These are phyloP conservation scores for Coemansia sp. DNA, from an alignment of 192 early-diverging fungal species.

Conservation along the genomic window DNA sequence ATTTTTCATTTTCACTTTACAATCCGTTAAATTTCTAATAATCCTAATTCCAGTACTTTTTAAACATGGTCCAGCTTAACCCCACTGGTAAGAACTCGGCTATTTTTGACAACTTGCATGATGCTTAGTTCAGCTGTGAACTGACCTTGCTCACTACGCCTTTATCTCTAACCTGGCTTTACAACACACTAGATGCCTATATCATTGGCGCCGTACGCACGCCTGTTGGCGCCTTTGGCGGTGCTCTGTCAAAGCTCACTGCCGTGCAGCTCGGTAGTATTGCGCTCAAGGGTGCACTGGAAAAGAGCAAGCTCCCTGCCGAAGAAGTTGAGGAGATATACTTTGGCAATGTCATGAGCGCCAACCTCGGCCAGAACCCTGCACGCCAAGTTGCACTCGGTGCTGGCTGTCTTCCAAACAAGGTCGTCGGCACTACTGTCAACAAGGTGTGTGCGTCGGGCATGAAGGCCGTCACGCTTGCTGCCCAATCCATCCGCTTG, in stretches of 20 bases:
- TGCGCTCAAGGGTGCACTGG: constrained; percentile 76
- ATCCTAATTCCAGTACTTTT: background rate
- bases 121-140: background rate
- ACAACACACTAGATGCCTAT: constrained; percentile 67
- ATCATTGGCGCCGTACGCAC: constrained; percentile 91
- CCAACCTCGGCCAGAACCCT: constrained; percentile 83
- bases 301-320: constrained; percentile 61
- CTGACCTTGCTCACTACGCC: background rate
- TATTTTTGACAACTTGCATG: background rate
- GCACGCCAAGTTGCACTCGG: constrained; percentile 79
- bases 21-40: background rate
- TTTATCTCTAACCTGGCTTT: background rate
- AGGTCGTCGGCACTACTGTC: constrained; percentile 72
- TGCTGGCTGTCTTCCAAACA: constrained; percentile 64
- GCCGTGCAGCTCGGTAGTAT: constrained; percentile 84
- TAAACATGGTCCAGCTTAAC: constrained; percentile 28
- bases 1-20: background rate
- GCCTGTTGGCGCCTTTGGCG: constrained; percentile 89
- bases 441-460: constrained; percentile 86
- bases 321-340: constrained; percentile 72
- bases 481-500: constrained; percentile 72
- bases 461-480: constrained; percentile 78
- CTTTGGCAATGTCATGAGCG: constrained; percentile 79
- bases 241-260: constrained; percentile 78
- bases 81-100: constrained; percentile 19